Evolutionary conservation across 352 stramenopile genomes (phyloP), one percentile per base, ranked within the genome.

Genomic region (Phytophthora idaei): DNA sequence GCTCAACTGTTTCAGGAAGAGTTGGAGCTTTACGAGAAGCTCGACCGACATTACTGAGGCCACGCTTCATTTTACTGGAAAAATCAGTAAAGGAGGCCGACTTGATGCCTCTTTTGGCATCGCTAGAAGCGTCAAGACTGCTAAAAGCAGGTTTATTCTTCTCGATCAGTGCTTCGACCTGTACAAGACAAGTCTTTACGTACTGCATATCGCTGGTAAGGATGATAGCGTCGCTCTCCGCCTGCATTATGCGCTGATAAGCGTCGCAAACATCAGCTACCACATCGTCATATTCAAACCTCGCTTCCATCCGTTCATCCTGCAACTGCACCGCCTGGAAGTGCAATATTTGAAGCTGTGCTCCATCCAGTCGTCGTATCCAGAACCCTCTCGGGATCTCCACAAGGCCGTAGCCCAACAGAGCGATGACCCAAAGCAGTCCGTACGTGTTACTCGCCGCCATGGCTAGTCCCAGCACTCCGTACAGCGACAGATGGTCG

Each of bases 151-250:
- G 55, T 29, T 59, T 66, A 10, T 76, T 61, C 15, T 52, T 57
- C 12, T 83, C 73, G 4, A 85, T 59, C 4, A 86, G 42, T 4
- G 51, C 56, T 1, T 76, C 17, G 0, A 90, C 76, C 3, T 76
- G 57, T 3, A 69, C 7, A 2, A 92, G 48, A 45, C 78, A 83
- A 8, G 74, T 71, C 49, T 89, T 90, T 45, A 81, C 59, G 41
- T 81, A 80, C 47, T 90, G 81, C 77, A 92, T 87, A 21, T 90
- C 80, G 36, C 69, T 76, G 17, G 81, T 89, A 42, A 90, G 74
- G 39, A 92, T 78, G 50, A 92, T 90, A 21, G 80, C 74, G 32
- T 76, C 77, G 37, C 73, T 72, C 34, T 92, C 82, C 1, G 80
- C 73, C 17, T 81, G 62, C 15, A 85, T 73, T 59, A 90, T 81